Conservation (phyloP, 176 grass and related monocot species). For the Triticum timopheevii region DNA sequence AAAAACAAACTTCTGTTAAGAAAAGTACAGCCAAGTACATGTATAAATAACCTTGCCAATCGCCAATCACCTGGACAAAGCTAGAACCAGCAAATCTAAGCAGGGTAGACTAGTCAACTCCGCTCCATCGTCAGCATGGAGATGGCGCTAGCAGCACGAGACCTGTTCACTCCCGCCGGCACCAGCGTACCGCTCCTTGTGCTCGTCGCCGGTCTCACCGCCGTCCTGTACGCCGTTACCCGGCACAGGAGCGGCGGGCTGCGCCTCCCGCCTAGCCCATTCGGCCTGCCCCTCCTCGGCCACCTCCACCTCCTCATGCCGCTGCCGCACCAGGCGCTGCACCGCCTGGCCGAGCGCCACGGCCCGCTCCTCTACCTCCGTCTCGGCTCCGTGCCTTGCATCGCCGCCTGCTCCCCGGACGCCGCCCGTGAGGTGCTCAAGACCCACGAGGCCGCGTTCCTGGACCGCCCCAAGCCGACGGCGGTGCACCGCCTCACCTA, state of each 20-base stretch:
- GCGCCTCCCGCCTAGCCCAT: constrained; percentile 53
- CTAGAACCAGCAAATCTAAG: neutral
- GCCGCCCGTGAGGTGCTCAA: constrained; percentile 56
- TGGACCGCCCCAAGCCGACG: constrained; percentile 47
- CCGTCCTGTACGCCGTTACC: constrained; percentile 21
- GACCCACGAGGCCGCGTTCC: constrained; percentile 53
- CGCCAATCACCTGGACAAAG: neutral
- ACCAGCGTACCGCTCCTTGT: constrained; percentile 24
- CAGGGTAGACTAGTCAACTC: neutral
- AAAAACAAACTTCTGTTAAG: neutral
- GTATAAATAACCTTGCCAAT: constrained; percentile 12
- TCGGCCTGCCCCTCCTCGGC: constrained; percentile 69
- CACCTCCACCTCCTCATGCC: constrained; percentile 76
- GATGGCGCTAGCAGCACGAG: constrained; percentile 14
- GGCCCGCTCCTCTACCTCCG: constrained; percentile 61
- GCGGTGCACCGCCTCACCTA: constrained; percentile 54
- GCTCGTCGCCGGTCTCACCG: constrained; percentile 22
- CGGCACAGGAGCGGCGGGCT: neutral
- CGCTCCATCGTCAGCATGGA: neutral
- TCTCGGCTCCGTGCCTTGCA: constrained; percentile 55
- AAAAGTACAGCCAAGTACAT: neutral
- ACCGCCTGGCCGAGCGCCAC: constrained; percentile 46
- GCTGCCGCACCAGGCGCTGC: constrained; percentile 67
- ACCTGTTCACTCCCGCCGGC: neutral
- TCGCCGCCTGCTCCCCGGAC: constrained; percentile 60